A percentile compares a stretch with the other conserved stretches of the same genome.
Evolutionary conservation across 2,329 filamentous ascomycete species (phyloP).

Genomic region (Hypoxylon sp.): DNA sequence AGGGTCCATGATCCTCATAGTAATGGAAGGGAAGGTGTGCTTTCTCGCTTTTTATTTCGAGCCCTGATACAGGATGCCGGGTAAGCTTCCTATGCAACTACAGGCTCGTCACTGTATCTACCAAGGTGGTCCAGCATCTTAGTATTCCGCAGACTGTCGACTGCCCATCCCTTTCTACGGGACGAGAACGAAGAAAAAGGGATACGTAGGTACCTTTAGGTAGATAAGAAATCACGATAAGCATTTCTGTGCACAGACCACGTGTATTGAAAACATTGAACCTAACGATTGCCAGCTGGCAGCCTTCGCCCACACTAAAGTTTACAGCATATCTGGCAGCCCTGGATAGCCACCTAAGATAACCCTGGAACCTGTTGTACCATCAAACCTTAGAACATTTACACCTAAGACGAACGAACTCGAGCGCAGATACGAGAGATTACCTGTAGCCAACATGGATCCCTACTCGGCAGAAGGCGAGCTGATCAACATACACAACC

Average conservation of each 20-base stretch:
- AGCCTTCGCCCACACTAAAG: conserved; percentile 25
- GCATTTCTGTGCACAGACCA: conserved; percentile 21
- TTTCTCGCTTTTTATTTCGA: not conserved
- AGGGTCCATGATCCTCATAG: no score
- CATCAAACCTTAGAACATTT: conserved; percentile 7
- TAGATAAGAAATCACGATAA: not conserved
- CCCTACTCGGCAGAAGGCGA: conserved; percentile 79
- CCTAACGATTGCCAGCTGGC: conserved; percentile 36
- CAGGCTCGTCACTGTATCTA: not conserved
- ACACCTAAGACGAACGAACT: not conserved
- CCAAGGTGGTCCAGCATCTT: not conserved
- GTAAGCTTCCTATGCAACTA: not conserved
- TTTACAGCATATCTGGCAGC: not conserved
- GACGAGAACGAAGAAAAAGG: not conserved
- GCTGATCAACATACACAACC: conserved; percentile 77
- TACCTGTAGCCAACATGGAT: conserved; percentile 67
- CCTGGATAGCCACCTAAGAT: conserved; percentile 3
- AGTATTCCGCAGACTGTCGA: not conserved
- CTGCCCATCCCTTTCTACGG: not conserved
- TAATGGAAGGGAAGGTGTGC: no score
- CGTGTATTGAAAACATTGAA: not conserved
- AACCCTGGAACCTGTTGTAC: not conserved
- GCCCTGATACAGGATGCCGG: not conserved
- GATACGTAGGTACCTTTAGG: conserved; percentile 1
- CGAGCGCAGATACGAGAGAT: conserved; percentile 24